phyloP scores from a whole-genome alignment of 1,139 yeast species.

The Zygoascus meyerae region DNA sequence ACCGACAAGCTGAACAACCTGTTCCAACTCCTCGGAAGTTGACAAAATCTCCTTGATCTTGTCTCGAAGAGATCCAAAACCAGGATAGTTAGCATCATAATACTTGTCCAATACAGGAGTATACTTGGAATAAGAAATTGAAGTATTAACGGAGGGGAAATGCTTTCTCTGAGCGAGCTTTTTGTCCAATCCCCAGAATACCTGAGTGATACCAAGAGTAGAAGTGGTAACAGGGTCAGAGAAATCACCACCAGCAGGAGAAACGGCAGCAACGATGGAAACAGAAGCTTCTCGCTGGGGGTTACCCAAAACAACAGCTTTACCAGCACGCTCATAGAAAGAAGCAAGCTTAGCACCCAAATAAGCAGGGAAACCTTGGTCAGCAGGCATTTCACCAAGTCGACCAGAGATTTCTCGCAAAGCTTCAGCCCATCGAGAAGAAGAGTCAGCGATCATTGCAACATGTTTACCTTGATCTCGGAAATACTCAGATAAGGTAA shows the following conservation, averaged over 20 bases:
- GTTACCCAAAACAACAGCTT: slow-evolving; percentile 89
- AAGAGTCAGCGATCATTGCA: slow-evolving; percentile 98
- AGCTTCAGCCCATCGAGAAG: slow-evolving; percentile 99
- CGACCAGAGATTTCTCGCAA: slow-evolving; percentile 99
- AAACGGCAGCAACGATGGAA: slow-evolving; percentile 98
- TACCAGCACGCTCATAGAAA: slow-evolving; percentile 99
- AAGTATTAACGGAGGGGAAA: slow-evolving; percentile 96
- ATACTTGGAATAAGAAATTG: slow-evolving; percentile 94
- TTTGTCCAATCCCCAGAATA: slow-evolving; percentile 99
- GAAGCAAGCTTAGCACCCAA: slow-evolving; percentile 98
- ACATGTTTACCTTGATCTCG: slow-evolving; percentile 99
- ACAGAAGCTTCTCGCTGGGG: slow-evolving; percentile 96
- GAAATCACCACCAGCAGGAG: slow-evolving; percentile 99
- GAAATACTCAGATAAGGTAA: slow-evolving; percentile 96
- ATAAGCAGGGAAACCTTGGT: slow-evolving; percentile 99
- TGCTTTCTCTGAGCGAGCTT: slow-evolving; percentile 99
- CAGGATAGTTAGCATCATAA: slow-evolving; percentile 83
- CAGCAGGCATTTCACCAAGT: slow-evolving; percentile 99
- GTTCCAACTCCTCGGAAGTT: slow-evolving; percentile 96
- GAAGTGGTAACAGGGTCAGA: slow-evolving; percentile 99
- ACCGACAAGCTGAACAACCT: slow-evolving; percentile 98
- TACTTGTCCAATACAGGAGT: slow-evolving; percentile 79
- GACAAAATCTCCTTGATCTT: slow-evolving; percentile 90
- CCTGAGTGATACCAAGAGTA: slow-evolving; percentile 97
- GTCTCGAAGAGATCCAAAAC: slow-evolving; percentile 83